A percentile compares a stretch with the other conserved stretches of the same genome.
Conservation (phyloP, 2,329 filamentous ascomycete genomes). For the Pseudogymnoascus sp. region DNA sequence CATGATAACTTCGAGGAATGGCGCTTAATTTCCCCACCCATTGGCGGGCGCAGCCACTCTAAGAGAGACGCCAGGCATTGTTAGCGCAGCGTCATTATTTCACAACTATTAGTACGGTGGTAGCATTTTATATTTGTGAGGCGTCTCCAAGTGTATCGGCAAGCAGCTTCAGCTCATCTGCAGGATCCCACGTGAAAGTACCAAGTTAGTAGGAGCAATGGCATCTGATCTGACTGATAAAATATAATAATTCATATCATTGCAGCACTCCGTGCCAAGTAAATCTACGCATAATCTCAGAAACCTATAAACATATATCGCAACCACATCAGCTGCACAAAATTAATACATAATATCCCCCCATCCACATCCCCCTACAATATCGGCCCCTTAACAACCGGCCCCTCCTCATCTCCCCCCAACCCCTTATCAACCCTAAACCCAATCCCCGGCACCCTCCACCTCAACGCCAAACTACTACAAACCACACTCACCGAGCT, state of each 20-base stretch:
- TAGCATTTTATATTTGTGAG: neutral
- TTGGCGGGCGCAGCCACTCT: no score
- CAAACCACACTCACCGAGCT: slow-evolving; percentile 79
- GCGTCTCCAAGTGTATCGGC: neutral
- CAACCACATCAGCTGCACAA: neutral
- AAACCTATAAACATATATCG: neutral
- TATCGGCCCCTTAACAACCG: neutral
- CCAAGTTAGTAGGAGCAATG: neutral
- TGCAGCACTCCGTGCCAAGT: neutral
- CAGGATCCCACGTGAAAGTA: neutral
- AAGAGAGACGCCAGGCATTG: no score
- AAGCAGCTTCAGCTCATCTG: neutral
- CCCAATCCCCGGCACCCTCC: slow-evolving; percentile 28
- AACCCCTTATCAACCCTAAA: slow-evolving; percentile 22
- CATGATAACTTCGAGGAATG: no score
- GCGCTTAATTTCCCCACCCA: no score
- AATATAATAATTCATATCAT: neutral
- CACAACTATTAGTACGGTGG: neutral
- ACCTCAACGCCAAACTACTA: slow-evolving; percentile 62
- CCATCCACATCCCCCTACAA: neutral
- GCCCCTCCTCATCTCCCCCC: neutral
- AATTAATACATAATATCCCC: neutral
- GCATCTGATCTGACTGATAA: neutral
- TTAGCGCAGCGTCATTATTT: neutral
- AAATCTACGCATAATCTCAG: neutral